phyloP scores from a whole-genome alignment of 2,329 filamentous ascomycete genomes.

The Phyllosticta citriasiana region DNA sequence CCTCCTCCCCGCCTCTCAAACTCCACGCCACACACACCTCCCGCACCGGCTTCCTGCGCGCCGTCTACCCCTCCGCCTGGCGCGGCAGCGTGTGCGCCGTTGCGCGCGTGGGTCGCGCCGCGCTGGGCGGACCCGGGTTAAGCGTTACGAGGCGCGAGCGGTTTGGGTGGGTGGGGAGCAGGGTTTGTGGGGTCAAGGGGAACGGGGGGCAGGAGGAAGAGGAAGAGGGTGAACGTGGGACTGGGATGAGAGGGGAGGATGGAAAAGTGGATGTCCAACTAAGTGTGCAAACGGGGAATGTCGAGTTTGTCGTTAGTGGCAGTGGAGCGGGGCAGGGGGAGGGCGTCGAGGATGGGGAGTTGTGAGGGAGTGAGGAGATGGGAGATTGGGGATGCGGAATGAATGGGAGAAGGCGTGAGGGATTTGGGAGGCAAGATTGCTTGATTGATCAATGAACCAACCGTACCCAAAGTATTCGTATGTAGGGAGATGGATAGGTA shows the following conservation, averaged over 20 bases:
- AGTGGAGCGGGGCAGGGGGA: neutral
- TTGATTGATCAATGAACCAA: no score
- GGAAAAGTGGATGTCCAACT: neutral
- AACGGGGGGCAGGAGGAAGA: neutral
- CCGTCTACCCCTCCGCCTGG: neutral
- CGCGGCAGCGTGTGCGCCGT: neutral
- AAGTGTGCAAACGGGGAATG: neutral
- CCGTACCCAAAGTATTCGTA: no score
- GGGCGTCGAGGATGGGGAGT: neutral
- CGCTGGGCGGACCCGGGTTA: neutral
- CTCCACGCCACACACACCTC: neutral
- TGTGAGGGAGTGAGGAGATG: neutral
- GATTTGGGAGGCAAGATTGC: no score
- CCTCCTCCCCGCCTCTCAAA: neutral
- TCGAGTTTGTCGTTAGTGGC: neutral
- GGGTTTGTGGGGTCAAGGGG: neutral
- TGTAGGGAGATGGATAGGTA: no score
- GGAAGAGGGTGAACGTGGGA: neutral
- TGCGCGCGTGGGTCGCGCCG: neutral
- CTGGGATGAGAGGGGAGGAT: neutral
- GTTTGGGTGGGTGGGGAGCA: neutral
- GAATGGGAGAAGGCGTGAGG: no score
- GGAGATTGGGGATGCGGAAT: no score
- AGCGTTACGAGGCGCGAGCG: neutral
- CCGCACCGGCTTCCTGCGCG: neutral